These are phyloP conservation scores for Rhodosporidiobolus odoratus DNA, from an alignment of 768 basidiomycete genomes.

Conservation along the genomic window DNA sequence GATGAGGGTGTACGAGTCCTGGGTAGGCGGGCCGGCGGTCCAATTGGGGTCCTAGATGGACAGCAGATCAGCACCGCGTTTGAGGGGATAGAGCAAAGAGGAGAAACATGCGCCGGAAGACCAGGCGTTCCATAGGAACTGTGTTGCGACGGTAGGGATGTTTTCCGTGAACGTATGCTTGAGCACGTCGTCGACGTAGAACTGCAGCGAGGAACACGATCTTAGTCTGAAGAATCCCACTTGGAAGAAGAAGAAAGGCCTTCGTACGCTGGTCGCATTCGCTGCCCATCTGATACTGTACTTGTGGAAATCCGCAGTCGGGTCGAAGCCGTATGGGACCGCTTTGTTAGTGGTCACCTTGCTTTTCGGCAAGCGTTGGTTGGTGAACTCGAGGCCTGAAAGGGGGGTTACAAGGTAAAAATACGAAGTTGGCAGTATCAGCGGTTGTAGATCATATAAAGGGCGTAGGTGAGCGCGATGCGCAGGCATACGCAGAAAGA, in stretches of 20 bases:
- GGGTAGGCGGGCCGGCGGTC: constrained; percentile 9
- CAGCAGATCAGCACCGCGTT: too few species aligned
- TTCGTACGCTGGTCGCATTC: too few species aligned
- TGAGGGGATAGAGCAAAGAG: too few species aligned
- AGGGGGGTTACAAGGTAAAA: too few species aligned
- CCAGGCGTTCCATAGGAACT: neutral
- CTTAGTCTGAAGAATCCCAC: too few species aligned
- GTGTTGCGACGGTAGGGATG: neutral
- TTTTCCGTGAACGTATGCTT: neutral
- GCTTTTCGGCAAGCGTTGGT: neutral
- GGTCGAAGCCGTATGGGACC: constrained; percentile 5
- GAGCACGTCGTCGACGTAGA: constrained; percentile 21
- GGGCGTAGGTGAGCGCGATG: too few species aligned
- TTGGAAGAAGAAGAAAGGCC: too few species aligned
- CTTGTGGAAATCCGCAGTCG: constrained; percentile 15
- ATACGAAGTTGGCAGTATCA: too few species aligned
- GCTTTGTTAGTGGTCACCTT: neutral
- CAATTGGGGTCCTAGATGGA: constrained; percentile 3
- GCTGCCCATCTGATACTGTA: constrained; percentile 16
- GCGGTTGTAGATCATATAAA: too few species aligned
- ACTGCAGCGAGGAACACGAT: neutral
- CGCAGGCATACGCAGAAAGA: too few species aligned
- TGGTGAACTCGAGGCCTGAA: constrained; percentile 13
- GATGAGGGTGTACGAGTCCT: constrained; percentile 13
- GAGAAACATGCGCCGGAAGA: neutral